phyloP scores from a whole-genome alignment of 352 stramenopile species.

The Phytophthora aleatoria region DNA sequence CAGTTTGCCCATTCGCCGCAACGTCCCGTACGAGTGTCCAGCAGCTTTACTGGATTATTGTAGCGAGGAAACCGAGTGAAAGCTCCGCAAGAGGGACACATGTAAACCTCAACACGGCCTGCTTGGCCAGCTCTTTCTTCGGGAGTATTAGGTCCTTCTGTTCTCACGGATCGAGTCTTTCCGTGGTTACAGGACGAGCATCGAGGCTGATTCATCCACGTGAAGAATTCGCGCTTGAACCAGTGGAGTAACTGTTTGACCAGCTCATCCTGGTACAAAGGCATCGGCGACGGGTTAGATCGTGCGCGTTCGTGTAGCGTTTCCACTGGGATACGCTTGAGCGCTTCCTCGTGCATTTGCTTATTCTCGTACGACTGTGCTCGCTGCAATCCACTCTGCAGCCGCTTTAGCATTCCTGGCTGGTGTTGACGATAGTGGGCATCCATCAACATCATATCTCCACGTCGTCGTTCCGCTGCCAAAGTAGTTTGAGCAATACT shows the following conservation, averaged over 20 bases:
- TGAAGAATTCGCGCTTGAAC: conserved; percentile 93
- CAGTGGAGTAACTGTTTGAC: conserved; percentile 80
- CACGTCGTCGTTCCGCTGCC: conserved; percentile 14
- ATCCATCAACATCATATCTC: conserved; percentile 44
- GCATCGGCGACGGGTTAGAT: conserved; percentile 52
- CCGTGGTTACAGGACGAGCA: conserved; percentile 61
- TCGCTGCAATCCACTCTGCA: conserved; percentile 56
- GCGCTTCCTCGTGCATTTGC: conserved; percentile 66
- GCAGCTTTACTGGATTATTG: conserved; percentile 89
- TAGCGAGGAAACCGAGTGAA: conserved; percentile 90
- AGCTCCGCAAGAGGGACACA: conserved; percentile 58
- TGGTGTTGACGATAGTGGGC: conserved; percentile 56
- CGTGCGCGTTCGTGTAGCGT: conserved; percentile 67
- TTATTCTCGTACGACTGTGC: conserved; percentile 69
- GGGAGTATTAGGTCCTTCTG: conserved; percentile 48
- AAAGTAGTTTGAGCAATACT: conserved; percentile 21
- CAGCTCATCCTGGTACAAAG: conserved; percentile 68
- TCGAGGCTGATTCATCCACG: conserved; percentile 87
- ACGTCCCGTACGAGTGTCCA: conserved; percentile 81
- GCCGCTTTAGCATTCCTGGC: conserved; percentile 44
- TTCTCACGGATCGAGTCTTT: conserved; percentile 51
- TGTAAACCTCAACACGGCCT: conserved; percentile 87
- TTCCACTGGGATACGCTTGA: conserved; percentile 69
- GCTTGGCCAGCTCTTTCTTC: conserved; percentile 72
- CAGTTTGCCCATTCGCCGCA: conserved; percentile 95